These are phyloP conservation scores for Sporobolomyces phaffii DNA, from an alignment of 768 basidiomycete genomes.

Conservation along the genomic window DNA sequence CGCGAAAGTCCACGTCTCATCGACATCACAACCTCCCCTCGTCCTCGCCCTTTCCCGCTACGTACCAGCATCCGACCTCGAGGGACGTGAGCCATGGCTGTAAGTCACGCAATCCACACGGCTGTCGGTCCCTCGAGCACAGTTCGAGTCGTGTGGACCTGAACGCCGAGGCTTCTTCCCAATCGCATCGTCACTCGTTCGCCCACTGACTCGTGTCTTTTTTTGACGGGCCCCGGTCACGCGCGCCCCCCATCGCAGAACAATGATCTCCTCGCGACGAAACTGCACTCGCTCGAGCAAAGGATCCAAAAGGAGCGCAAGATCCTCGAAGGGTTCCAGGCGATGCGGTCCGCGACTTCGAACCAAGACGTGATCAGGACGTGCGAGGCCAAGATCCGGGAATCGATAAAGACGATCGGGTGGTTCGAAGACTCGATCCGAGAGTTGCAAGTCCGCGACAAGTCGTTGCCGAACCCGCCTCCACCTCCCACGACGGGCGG, in stretches of 20 bases:
- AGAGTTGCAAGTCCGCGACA: constrained; percentile 52
- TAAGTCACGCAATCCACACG: not conserved
- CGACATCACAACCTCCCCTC: not conserved
- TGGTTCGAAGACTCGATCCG: constrained; percentile 83
- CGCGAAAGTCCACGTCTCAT: too few species aligned
- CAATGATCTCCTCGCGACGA: constrained; percentile 44
- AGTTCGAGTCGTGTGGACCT: too few species aligned
- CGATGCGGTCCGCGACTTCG: constrained; percentile 69
- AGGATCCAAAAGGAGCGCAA: constrained; percentile 89
- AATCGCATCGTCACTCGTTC: too few species aligned
- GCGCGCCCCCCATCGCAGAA: not conserved
- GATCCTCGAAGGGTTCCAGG: constrained; percentile 76
- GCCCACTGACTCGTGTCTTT: too few species aligned
- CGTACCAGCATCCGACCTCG: too few species aligned
- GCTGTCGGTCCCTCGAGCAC: too few species aligned
- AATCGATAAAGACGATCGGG: constrained; percentile 71
- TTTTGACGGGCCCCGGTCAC: not conserved
- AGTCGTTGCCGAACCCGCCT: too few species aligned
- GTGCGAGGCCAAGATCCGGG: constrained; percentile 77
- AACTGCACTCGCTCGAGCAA: constrained; percentile 82
- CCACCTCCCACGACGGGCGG: not conserved
- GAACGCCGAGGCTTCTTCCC: too few species aligned
- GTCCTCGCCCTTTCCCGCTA: not conserved
- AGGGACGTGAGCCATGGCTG: not conserved
- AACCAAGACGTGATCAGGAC: constrained; percentile 79